Percentiles rank a stretch among this genome's conserved stretches.
Evolutionary conservation across 345 rosid species (phyloP).

Genomic region (thale cress (Arabidopsis thaliana)): TAIR10.1 NC_003074.8:5510001-5510500

Average conservation of each 20-base stretch:
- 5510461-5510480: slow-evolving; percentile 32
- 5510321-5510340: slow-evolving; percentile 93
- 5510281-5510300: slow-evolving; percentile 24
- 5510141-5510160: slow-evolving; percentile 21
- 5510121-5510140: background rate
- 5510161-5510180: slow-evolving; percentile 73
- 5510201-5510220: slow-evolving; percentile 98
- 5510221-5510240: slow-evolving; percentile 76
- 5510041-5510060: slow-evolving; percentile 93
- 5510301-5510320: slow-evolving; percentile 24
- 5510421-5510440: slow-evolving; percentile 1
- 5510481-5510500: slow-evolving; percentile 98
- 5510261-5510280: slow-evolving; percentile 5
- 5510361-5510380: slow-evolving; percentile 74
- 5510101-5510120: background rate
- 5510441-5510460: slow-evolving; percentile 18
- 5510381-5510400: slow-evolving; percentile 40
- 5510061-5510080: slow-evolving; percentile 91
- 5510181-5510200: slow-evolving; percentile 94
- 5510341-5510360: slow-evolving; percentile 94
- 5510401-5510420: slow-evolving; percentile 23
- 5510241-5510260: slow-evolving; percentile 7
- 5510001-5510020: background rate
- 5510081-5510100: slow-evolving; percentile 54
- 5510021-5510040: slow-evolving; percentile 58